phyloP scores from a whole-genome alignment of 2,329 filamentous ascomycete species.

The Colletotrichum gloeosporioides region DNA sequence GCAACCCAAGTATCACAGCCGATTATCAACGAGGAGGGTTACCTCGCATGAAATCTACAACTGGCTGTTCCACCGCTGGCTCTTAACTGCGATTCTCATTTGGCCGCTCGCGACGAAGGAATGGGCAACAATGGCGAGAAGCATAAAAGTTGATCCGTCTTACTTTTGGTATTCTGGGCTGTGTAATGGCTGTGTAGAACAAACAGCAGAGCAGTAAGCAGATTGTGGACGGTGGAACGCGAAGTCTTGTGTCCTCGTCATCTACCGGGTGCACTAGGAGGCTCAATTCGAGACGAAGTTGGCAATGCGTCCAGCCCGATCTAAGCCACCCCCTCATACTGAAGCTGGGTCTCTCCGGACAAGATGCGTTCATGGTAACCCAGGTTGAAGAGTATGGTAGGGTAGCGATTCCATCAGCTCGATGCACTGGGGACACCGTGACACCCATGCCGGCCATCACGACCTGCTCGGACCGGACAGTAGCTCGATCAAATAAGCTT shows the following conservation, averaged over 20 bases:
- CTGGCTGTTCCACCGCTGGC: background rate
- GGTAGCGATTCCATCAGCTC: background rate
- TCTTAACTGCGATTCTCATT: background rate
- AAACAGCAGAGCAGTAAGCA: background rate
- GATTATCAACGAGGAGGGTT: background rate
- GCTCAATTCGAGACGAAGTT: background rate
- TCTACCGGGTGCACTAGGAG: background rate
- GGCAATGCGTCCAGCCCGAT: background rate
- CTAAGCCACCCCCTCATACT: background rate
- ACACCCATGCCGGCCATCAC: background rate
- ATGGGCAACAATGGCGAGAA: rapidly evolving
- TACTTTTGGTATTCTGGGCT: background rate
- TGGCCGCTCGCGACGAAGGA: background rate
- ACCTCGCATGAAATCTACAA: background rate
- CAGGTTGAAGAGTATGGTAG: background rate
- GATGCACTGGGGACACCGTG: background rate
- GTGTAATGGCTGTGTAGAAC: background rate
- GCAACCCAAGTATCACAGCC: rapidly evolving
- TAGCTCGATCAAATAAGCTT: background rate
- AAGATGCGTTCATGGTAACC: background rate
- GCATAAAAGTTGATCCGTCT: background rate
- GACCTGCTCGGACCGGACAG: background rate
- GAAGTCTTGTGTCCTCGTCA: background rate
- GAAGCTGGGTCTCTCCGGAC: background rate
- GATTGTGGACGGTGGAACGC: background rate